phyloP scores from a whole-genome alignment of 2,329 filamentous ascomycete genomes.

The Aureobasidium pullulans region DNA sequence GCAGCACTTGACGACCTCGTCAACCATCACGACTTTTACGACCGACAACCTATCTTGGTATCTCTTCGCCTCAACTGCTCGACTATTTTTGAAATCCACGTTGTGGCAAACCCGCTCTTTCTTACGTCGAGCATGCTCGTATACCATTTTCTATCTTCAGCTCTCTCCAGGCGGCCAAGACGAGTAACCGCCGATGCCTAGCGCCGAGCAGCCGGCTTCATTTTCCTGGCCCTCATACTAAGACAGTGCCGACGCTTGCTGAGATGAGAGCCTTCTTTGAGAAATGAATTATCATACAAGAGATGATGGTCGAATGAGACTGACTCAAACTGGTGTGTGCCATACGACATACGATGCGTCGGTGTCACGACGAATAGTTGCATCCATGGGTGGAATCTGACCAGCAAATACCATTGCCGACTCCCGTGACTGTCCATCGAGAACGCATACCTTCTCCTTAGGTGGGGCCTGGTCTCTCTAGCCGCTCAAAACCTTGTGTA shows the following conservation, averaged over 20 bases:
- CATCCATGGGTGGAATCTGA: neutral
- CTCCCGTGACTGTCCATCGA: neutral
- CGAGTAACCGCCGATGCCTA: neutral
- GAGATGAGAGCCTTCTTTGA: conserved; percentile 3
- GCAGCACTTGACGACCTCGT: conserved; percentile 1
- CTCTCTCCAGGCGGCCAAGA: neutral
- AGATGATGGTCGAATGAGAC: neutral
- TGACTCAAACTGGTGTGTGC: neutral
- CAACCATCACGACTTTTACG: neutral
- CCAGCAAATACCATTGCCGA: neutral
- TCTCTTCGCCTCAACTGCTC: neutral
- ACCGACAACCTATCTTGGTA: neutral
- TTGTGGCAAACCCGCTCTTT: neutral
- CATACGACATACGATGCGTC: neutral
- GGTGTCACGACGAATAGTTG: neutral
- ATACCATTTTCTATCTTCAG: neutral
- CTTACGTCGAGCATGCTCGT: neutral
- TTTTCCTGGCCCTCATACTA: neutral
- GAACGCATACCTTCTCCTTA: neutral
- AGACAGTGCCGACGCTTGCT: neutral
- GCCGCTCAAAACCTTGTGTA: neutral
- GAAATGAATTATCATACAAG: neutral
- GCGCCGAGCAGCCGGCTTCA: conserved; percentile 1
- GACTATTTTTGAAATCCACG: neutral
- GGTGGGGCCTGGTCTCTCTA: neutral